phyloP scores from a whole-genome alignment of 176 grass and related monocot genomes.

The Aegilops longissima region DNA sequence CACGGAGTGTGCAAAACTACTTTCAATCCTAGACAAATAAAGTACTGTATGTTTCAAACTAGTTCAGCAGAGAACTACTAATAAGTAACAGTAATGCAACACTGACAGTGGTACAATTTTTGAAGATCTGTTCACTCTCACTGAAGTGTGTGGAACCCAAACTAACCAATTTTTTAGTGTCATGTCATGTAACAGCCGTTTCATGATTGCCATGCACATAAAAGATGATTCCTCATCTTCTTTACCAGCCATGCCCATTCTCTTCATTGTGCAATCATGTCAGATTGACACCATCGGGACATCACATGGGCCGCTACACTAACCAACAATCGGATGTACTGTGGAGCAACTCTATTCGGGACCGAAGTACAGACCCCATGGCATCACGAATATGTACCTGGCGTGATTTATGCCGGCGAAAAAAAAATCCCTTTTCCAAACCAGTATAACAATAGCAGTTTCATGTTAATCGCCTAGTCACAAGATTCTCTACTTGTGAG shows the following conservation, averaged over 20 bases:
- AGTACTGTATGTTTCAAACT: not conserved
- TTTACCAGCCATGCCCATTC: constrained; percentile 25
- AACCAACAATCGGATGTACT: constrained; percentile 38
- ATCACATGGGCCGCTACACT: constrained; percentile 42
- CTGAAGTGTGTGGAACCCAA: constrained; percentile 2
- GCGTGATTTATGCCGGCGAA: not conserved
- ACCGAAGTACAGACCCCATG: constrained; percentile 15
- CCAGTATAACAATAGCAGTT: not conserved
- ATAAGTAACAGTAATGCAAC: not conserved
- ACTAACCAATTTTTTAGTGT: constrained; percentile 26
- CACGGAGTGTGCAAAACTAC: not conserved
- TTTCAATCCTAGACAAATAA: not conserved
- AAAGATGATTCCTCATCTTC: constrained; percentile 39
- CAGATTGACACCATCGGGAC: constrained; percentile 1
- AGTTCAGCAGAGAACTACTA: not conserved
- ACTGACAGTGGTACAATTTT: not conserved
- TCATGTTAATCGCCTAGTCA: not conserved
- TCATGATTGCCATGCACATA: constrained; percentile 32
- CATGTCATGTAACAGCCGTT: constrained; percentile 34
- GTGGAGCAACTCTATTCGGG: constrained; percentile 27
- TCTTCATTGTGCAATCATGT: constrained; percentile 57
- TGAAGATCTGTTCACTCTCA: not conserved
- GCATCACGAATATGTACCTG: not conserved
- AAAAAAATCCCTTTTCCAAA: not conserved
- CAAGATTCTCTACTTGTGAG: constrained; percentile 22